Base-by-base conservation (phyloP, 2,329 filamentous ascomycete species). In the Zasmidium angulare region DNA sequence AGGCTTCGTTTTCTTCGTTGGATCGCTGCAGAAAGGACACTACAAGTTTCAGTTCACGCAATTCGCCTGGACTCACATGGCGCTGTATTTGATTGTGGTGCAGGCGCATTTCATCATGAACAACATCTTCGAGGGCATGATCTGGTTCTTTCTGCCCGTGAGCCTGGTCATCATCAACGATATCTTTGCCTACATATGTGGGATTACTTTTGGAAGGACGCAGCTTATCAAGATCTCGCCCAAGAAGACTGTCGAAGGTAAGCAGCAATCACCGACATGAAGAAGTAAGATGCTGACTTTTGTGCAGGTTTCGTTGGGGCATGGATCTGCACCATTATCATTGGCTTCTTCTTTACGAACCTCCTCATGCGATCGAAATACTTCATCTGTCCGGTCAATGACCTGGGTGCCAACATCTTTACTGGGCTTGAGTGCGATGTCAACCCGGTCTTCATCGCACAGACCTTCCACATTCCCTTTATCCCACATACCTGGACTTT, bases 101-200 rank as follows among this genome's bases (percentile, higher is more conserved):
- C 93, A 99, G 77, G 93, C 95, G 14, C 95, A 99, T 76, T 99
- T 99, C 76, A 91, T 98, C 79, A 98, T 99, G 91, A 99, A 99
- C 84, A 99, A 99, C 77, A 89, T 99, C 66, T 96, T 99, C 69
- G 95, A 99, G 79, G 95, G 95, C 79, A 92, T 99, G 90, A 96
- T 99, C 75, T 99, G 95, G 95, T 98, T 99, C 82, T 97, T 98
- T 84, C 79, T 99, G 48, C 95, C 95, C 7, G 93, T 91, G 7
- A 89, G 91, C 55, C 85, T 99, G 69, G 95, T 99, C 75, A 96
- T 99, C 74, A 97, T 91, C 64, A 99, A 99, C 76, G 95, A 99
- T 74, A 99, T 99, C 65, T 98, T 96, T 71, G 95, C 95, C 69
- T 99, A 99, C 75, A 87, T 99, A 62, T 97, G 93, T 75, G 95